Conservation (phyloP, 306 rosid species). For the Leucaena leucocephala region DNA sequence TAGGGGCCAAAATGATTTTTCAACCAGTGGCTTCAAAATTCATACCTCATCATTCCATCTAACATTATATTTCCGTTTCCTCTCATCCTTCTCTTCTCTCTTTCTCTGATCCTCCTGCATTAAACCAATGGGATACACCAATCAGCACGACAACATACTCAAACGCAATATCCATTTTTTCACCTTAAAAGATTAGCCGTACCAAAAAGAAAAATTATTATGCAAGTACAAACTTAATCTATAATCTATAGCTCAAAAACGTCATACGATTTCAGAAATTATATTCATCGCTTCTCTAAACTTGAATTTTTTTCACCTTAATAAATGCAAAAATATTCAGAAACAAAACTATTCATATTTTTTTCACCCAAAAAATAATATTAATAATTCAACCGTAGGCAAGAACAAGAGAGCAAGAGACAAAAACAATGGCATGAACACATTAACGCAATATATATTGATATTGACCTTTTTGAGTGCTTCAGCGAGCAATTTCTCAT, state of each 20-base stretch:
- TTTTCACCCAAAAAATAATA: neutral
- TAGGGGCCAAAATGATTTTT: neutral
- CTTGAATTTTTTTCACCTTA: neutral
- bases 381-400: neutral
- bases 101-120: conserved; percentile 61
- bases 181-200: neutral
- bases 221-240: neutral
- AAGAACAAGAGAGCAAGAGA: neutral
- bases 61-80: conserved; percentile 60
- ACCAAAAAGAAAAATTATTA: neutral
- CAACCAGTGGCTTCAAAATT: neutral
- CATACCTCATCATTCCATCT: conserved; percentile 61
- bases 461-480: conserved; percentile 38
- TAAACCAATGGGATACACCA: conserved; percentile 13
- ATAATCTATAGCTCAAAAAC: neutral
- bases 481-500: conserved; percentile 38
- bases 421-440: neutral
- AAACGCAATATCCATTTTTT: neutral
- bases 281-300: conserved; percentile 10
- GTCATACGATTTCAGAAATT: conserved; percentile 6
- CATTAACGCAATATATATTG: neutral
- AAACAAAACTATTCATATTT: neutral
- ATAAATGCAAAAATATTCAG: neutral
- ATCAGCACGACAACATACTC: neutral
- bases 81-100: conserved; percentile 67